A percentile compares a stretch with the other conserved stretches of the same genome.
These are phyloP conservation scores for Globisporangium barbulae DNA, from an alignment of 352 stramenopile genomes.

Conservation along the genomic window DNA sequence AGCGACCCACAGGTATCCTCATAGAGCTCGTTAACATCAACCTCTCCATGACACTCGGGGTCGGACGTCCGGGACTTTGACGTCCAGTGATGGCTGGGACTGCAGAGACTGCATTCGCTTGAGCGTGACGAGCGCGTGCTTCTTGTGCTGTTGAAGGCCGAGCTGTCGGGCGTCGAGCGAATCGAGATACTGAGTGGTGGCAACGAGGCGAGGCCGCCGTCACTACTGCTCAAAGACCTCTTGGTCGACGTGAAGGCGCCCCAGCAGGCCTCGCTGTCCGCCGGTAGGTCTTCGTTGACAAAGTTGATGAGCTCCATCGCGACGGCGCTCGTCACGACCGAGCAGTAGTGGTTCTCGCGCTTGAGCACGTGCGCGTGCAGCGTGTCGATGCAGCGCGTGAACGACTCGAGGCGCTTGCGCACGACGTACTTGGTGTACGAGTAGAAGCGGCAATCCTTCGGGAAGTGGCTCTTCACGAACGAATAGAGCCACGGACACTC, in stretches of 20 bases:
- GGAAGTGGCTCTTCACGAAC: constrained; percentile 41
- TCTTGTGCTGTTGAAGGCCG: not conserved
- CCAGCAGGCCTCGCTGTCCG: constrained; percentile 9
- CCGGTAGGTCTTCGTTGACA: constrained; percentile 29
- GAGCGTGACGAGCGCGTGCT: not conserved
- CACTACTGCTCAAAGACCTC: not conserved
- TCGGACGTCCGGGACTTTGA: not conserved
- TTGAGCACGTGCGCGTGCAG: constrained; percentile 37
- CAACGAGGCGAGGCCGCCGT: not conserved
- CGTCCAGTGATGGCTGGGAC: not conserved
- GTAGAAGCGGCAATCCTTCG: constrained; percentile 25
- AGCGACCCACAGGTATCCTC: constrained; percentile 18
- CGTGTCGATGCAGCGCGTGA: constrained; percentile 34
- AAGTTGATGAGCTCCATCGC: constrained; percentile 33
- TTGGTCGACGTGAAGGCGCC: not conserved
- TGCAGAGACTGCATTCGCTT: constrained; percentile 4
- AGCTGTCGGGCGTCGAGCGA: not conserved
- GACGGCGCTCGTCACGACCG: constrained; percentile 25
- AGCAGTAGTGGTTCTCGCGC: constrained; percentile 39
- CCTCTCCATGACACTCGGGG: not conserved
- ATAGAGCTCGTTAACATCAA: not conserved
- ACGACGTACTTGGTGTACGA: constrained; percentile 18
- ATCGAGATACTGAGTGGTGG: not conserved
- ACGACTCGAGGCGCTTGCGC: constrained; percentile 28
- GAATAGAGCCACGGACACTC: constrained; percentile 52